A percentile compares a stretch with the other conserved stretches of the same genome.
These are phyloP conservation scores for Pseudognaphalium luteoalbum DNA, from an alignment of 129 eudicot species.

Conservation along the genomic window DNA sequence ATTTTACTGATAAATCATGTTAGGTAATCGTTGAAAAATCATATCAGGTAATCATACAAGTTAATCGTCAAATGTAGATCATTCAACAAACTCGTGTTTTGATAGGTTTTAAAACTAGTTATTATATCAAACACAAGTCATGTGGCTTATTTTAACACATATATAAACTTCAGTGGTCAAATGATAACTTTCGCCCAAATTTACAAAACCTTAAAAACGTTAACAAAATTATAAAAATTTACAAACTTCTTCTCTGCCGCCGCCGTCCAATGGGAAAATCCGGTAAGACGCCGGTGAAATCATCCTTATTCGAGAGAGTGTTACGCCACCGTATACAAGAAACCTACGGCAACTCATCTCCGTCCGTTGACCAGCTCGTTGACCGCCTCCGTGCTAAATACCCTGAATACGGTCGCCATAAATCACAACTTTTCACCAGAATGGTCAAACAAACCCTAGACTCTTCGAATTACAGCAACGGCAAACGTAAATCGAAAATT, in stretches of 20 bases:
- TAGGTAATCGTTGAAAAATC: too few species aligned
- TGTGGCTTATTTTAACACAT: too few species aligned
- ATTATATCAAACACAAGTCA: too few species aligned
- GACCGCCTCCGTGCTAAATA: constrained; percentile 49
- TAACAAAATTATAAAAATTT: too few species aligned
- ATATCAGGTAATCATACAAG: too few species aligned
- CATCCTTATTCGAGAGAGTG: constrained; percentile 32
- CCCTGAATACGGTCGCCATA: constrained; percentile 52
- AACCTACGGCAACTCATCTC: constrained; percentile 29
- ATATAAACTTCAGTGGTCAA: too few species aligned
- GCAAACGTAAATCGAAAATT: background rate
- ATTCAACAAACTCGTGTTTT: too few species aligned
- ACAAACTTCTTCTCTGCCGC: background rate
- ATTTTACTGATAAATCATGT: too few species aligned
- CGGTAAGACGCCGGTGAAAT: constrained; percentile 23
- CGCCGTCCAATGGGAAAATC: background rate
- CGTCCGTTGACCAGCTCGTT: constrained; percentile 46
- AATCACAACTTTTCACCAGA: constrained; percentile 50
- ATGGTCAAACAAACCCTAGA: constrained; percentile 39
- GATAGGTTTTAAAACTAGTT: too few species aligned
- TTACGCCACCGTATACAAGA: constrained; percentile 56
- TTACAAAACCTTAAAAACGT: too few species aligned
- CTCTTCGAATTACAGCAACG: constrained; percentile 2
- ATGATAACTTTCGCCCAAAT: too few species aligned
- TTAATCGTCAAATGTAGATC: too few species aligned